Conservation (phyloP, 192 early-diverging fungal genomes). For the Linnemannia hyalina region DNA sequence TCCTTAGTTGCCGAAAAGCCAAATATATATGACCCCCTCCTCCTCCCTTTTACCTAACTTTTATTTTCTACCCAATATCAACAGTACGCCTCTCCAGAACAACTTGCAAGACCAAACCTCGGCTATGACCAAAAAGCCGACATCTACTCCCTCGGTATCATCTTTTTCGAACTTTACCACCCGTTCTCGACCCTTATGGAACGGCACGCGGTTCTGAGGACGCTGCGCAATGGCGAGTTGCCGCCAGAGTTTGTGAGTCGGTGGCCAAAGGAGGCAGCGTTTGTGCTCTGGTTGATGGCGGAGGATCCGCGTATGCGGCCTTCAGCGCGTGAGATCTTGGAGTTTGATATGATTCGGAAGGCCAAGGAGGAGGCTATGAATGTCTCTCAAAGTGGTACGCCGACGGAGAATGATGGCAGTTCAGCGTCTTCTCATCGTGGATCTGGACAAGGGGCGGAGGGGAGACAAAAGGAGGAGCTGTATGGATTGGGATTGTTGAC, state of each 20-base stretch:
- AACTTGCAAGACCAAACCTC: constrained; percentile 66
- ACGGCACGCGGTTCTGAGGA: constrained; percentile 75
- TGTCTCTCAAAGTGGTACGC: not conserved
- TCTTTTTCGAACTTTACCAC: constrained; percentile 95
- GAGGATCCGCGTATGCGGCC: constrained; percentile 79
- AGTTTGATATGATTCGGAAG: constrained; percentile 76
- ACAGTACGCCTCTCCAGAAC: constrained; percentile 89
- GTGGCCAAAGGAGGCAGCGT: constrained; percentile 84
- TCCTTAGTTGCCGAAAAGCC: too few relatives aligned
- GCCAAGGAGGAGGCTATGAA: constrained; percentile 28
- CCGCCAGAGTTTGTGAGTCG: constrained; percentile 74
- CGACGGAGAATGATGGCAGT: not conserved
- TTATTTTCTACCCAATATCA: not conserved
- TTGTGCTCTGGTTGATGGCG: constrained; percentile 88
- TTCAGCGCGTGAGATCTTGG: constrained; percentile 75
- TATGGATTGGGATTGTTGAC: constrained; percentile 13
- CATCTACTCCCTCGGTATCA: constrained; percentile 96
- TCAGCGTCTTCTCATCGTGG: not conserved
- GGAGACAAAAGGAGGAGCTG: not conserved
- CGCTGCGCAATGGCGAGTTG: constrained; percentile 77
- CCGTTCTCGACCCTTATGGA: constrained; percentile 95
- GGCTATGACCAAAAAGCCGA: constrained; percentile 86
- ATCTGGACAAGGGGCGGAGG: not conserved
- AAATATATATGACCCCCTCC: too few relatives aligned
- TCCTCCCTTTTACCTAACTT: not conserved